Base-by-base conservation (phyloP, 768 basidiomycete genomes). In the Goffeauzyma gilvescens region DNA sequence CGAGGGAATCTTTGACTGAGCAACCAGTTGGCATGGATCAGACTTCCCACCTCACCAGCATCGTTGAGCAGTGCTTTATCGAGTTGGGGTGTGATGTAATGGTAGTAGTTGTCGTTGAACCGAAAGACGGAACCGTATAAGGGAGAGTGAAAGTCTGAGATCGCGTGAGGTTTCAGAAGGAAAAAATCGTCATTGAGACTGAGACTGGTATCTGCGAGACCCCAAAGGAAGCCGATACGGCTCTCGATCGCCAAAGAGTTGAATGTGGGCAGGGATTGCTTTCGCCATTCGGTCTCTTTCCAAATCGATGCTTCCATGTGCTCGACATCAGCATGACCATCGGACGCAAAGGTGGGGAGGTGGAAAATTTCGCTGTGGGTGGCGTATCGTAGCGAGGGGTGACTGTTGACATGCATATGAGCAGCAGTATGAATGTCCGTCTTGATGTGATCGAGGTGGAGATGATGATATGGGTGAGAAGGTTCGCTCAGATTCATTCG, bases 241-340 rank as follows among this genome's bases (percentile, higher is more conserved):
- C 50, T 51, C 27, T 62, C 60, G 33, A 62, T 62, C 2, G 60
- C 51, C 55, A 58, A 57, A 5, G 58, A 62, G 31, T 59, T 62
- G 46, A 59, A 62, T 14, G 40, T 55, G 14, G 60, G 60, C 10
- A 59, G 33, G 2, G 55, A 54, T 12, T 50, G 49, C 41, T 49
- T 47, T 15, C 51, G 36, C 54, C 53, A 61, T 40, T 54, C 45
- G 10, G 35, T 28, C 26, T 60, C 59, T 37, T 33, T 56, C 52
- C 54, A 55, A 34, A 54, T 51, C 5, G 41, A 34, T 30, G 50
- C 53, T 6, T 52, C 55, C 14, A 59, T 34, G 8, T 34, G 20
- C 23, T 38, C 38, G 12, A 23, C 14, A 18, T 17, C 26, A 10
- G 34, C 17, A n/a, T n/a, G n/a, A n/a, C n/a, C n/a, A n/a, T n/a